Evolutionary conservation across 805 yeast species (phyloP).

Genomic region (Starmera caribaea): DNA sequence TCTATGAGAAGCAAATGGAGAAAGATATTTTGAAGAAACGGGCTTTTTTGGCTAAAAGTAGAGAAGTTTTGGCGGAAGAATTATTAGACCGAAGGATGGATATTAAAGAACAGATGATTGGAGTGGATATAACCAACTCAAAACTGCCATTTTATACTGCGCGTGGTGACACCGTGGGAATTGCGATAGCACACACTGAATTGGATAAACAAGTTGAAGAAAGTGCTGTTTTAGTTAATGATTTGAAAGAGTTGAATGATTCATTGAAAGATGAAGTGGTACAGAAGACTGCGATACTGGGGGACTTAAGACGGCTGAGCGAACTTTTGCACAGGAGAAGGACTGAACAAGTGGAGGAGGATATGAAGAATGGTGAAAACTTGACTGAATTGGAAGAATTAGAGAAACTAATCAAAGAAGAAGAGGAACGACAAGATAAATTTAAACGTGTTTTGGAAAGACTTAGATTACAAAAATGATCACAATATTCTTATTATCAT

Average conservation of each 20-base stretch:
- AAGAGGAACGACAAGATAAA: too few species aligned
- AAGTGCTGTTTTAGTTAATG: background rate
- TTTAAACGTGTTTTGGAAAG: too few species aligned
- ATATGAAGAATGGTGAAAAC: background rate
- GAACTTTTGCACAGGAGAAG: background rate
- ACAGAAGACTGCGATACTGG: background rate
- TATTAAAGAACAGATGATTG: background rate
- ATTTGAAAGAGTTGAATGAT: background rate
- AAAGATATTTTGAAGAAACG: background rate
- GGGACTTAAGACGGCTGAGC: background rate
- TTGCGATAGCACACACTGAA: background rate
- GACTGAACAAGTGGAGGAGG: background rate
- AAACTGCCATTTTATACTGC: background rate
- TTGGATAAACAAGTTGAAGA: background rate
- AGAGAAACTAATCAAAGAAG: too few species aligned
- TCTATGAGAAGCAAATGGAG: background rate
- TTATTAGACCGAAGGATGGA: background rate
- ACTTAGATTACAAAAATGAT: background rate
- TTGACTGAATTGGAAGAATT: background rate
- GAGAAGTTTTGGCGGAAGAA: background rate
- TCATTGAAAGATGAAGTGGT: background rate
- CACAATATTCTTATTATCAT: too few species aligned
- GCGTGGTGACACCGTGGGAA: background rate
- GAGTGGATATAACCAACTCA: background rate
- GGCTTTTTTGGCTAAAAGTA: background rate